Evolutionary conservation across 495 filamentous ascomycete species (phyloP).

Genomic region (Xylaria scruposa): DNA sequence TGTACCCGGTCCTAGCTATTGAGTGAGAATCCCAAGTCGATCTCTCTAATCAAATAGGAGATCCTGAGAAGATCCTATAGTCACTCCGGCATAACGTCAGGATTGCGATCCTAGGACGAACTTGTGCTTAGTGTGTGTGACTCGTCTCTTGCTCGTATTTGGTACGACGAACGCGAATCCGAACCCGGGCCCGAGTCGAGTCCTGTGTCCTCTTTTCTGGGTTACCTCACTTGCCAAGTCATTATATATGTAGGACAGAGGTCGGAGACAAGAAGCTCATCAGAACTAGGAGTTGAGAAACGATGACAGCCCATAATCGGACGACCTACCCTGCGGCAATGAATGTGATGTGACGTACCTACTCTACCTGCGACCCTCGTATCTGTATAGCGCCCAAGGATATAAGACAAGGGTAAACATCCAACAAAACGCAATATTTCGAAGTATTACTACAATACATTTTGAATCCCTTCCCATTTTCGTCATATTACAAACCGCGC

Average conservation of each 20-base stretch:
- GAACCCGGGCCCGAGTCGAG: too few species aligned
- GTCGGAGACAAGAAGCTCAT: neutral
- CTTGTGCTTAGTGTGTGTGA: too few species aligned
- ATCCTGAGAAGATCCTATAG: neutral
- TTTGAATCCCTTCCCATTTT: neutral
- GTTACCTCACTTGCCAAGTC: too few species aligned
- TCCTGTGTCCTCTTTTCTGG: too few species aligned
- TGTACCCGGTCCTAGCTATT: too few species aligned
- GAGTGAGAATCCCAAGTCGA: neutral
- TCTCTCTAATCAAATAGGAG: neutral
- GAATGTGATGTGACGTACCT: neutral
- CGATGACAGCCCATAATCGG: slow-evolving; percentile 15
- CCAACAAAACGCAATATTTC: neutral
- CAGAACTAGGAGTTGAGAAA: too few species aligned
- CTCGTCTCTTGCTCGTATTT: too few species aligned
- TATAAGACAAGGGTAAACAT: slow-evolving; percentile 3
- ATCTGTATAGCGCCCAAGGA: neutral
- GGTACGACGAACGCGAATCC: too few species aligned
- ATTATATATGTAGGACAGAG: too few species aligned
- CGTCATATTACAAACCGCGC: neutral
- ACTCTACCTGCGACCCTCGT: slow-evolving; percentile 6
- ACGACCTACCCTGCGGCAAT: slow-evolving; percentile 13
- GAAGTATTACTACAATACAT: neutral
- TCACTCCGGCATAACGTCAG: neutral
- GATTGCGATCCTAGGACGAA: neutral